A percentile compares a stretch with the other conserved stretches of the same genome.
Conservation (phyloP, 2,329 filamentous ascomycete species). For the Monosporascus cannonballus region DNA sequence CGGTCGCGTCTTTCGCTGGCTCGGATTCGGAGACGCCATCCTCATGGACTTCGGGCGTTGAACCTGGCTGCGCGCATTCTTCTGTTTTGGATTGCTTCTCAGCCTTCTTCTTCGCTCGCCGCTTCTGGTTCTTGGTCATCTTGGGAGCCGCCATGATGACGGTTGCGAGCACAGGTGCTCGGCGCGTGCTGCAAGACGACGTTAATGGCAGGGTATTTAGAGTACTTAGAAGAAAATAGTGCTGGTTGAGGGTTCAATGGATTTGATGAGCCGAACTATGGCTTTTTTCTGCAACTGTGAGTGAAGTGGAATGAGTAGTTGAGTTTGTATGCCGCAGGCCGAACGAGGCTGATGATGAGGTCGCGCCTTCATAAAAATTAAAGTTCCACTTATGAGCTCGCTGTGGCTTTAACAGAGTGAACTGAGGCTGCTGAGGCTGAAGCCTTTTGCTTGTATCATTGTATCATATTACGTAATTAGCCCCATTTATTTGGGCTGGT, state of each 20-base stretch:
- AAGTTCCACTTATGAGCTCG: background rate
- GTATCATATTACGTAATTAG: no score
- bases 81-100: conserved; percentile 64
- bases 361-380: background rate
- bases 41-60: conserved; percentile 30
- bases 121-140: conserved; percentile 89
- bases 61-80: conserved; percentile 31
- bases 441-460: no score
- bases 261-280: no score
- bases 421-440: no score
- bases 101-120: conserved; percentile 91
- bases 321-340: background rate
- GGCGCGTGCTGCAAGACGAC: background rate
- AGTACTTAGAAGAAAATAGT: background rate
- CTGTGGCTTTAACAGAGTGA: no score
- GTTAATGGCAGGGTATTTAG: no score
- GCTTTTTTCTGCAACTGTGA: background rate
- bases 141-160: conserved; percentile 59
- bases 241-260: no score
- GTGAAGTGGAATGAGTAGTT: background rate
- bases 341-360: background rate
- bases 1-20: conserved; percentile 18
- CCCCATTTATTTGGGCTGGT: no score
- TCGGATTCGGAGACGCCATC: conserved; percentile 17
- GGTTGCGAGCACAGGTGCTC: conserved; percentile 3